Conservation (phyloP, 2,329 filamentous ascomycete genomes). For the Ceratocystiopsis sp. region DNA sequence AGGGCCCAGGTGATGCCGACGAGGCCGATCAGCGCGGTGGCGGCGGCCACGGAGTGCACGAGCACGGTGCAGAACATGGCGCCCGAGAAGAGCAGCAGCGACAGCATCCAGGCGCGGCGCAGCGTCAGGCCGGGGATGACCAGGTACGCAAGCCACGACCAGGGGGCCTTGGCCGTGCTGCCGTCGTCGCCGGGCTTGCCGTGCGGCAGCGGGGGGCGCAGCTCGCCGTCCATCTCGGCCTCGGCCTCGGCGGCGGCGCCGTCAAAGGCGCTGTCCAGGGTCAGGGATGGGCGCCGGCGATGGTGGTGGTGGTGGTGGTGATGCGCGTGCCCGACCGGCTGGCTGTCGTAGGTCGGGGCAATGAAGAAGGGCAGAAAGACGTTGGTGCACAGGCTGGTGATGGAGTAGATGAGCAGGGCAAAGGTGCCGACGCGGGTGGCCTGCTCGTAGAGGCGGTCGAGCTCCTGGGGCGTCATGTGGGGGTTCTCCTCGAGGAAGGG, state of each 20-base stretch:
- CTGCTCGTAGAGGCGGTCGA: conserved; percentile 65
- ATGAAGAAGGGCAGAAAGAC: conserved; percentile 75
- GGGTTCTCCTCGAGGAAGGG: conserved; percentile 64
- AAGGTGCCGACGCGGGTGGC: conserved; percentile 80
- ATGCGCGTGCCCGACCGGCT: conserved; percentile 10
- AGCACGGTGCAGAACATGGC: conserved; percentile 76
- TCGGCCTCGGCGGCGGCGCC: neutral
- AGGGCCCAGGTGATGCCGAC: conserved; percentile 87
- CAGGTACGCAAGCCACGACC: conserved; percentile 41
- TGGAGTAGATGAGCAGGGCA: conserved; percentile 73
- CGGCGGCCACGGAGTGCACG: conserved; percentile 51
- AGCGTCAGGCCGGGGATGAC: conserved; percentile 74
- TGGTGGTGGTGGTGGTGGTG: neutral
- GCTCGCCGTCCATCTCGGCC: conserved; percentile 12
- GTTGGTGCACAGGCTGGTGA: conserved; percentile 68
- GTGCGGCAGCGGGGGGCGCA: too few relatives aligned
- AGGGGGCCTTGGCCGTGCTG: conserved; percentile 16
- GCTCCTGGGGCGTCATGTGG: conserved; percentile 55
- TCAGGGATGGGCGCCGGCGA: neutral
- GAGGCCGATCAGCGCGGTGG: conserved; percentile 61
- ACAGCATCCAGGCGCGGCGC: conserved; percentile 71
- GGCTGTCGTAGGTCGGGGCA: conserved; percentile 54
- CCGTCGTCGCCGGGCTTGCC: too few relatives aligned
- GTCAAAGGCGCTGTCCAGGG: conserved; percentile 1
- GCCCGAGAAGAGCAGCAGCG: conserved; percentile 65